A percentile compares a stretch with the other conserved stretches of the same genome.
Evolutionary conservation across 352 stramenopile genomes (phyloP).

Genomic region (Pythium rhizo-oryzae): DNA sequence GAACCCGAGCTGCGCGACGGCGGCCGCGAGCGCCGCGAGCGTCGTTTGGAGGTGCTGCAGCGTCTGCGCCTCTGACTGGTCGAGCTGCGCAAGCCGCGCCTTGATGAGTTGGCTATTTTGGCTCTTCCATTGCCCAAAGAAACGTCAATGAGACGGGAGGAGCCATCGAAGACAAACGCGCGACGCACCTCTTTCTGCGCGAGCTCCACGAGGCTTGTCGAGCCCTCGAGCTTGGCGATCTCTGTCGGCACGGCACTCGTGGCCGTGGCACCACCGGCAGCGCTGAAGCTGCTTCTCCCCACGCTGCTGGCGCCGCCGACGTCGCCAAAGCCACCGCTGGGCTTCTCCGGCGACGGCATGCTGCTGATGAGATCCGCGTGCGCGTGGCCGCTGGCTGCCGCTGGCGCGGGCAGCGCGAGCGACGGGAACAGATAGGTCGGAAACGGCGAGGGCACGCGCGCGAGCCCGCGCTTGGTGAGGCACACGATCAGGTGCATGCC

Average conservation of each 20-base stretch:
- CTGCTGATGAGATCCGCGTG: constrained; percentile 34
- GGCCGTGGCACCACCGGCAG: background rate
- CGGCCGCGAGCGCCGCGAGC: constrained; percentile 42
- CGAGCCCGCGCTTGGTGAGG: constrained; percentile 69
- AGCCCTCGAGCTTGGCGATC: constrained; percentile 37
- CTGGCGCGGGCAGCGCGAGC: constrained; percentile 21
- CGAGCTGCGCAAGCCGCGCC: constrained; percentile 33
- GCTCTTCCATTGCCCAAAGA: too few relatives aligned
- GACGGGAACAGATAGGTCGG: constrained; percentile 67
- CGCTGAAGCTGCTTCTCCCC: constrained; percentile 5
- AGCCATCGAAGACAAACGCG: too few relatives aligned
- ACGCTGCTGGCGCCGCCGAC: background rate
- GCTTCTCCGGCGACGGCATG: constrained; percentile 44
- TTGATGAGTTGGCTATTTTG: constrained; percentile 39
- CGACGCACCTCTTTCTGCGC: constrained; percentile 36
- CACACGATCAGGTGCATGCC: constrained; percentile 85
- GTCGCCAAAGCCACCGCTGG: background rate
- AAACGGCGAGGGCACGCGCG: constrained; percentile 47
- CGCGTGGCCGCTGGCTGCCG: background rate
- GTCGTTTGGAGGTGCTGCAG: constrained; percentile 47
- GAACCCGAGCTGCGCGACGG: constrained; percentile 55
- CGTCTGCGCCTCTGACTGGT: constrained; percentile 38
- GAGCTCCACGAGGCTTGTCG: constrained; percentile 47
- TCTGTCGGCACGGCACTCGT: constrained; percentile 9
- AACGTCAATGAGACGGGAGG: too few relatives aligned